These are phyloP conservation scores for Cytospora piceicola DNA, from an alignment of 2,329 filamentous ascomycete genomes.

Conservation along the genomic window DNA sequence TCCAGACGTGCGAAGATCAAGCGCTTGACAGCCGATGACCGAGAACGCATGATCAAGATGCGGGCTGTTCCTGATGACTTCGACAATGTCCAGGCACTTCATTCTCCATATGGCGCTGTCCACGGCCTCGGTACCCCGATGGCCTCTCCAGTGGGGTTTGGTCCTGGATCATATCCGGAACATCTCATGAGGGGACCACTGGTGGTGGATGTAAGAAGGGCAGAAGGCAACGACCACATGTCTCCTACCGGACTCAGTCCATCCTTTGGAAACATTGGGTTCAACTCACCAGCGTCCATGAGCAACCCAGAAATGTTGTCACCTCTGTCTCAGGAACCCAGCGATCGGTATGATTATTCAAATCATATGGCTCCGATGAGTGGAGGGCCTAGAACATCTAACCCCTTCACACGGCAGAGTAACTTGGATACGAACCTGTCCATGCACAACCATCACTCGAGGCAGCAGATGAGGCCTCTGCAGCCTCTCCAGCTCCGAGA, in stretches of 20 bases:
- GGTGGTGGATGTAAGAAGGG: conserved; percentile 69
- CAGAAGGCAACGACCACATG: conserved; percentile 66
- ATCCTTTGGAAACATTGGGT: conserved; percentile 68
- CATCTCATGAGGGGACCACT: conserved; percentile 67
- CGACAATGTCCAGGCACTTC: conserved; percentile 70
- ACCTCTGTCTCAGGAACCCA: conserved; percentile 58
- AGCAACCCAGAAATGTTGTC: conserved; percentile 59
- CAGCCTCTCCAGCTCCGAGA: conserved; percentile 64
- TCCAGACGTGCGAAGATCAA: conserved; percentile 71
- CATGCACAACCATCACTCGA: conserved; percentile 48
- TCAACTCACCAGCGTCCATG: conserved; percentile 58
- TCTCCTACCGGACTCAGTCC: conserved; percentile 70
- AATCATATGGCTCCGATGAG: conserved; percentile 54
- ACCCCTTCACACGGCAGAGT: conserved; percentile 56
- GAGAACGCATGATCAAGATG: conserved; percentile 74
- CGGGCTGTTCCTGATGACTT: conserved; percentile 72
- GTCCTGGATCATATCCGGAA: conserved; percentile 55
- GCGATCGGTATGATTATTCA: conserved; percentile 58
- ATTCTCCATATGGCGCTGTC: conserved; percentile 68
- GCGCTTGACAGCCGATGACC: conserved; percentile 70
- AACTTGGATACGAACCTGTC: conserved; percentile 52
- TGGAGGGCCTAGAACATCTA: conserved; percentile 53
- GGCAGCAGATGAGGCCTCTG: conserved; percentile 54
- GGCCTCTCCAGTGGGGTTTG: conserved; percentile 54
- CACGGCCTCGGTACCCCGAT: conserved; percentile 55